Conservation (phyloP, 768 basidiomycete species). For the Tylopilus cervinicoccineus region DNA sequence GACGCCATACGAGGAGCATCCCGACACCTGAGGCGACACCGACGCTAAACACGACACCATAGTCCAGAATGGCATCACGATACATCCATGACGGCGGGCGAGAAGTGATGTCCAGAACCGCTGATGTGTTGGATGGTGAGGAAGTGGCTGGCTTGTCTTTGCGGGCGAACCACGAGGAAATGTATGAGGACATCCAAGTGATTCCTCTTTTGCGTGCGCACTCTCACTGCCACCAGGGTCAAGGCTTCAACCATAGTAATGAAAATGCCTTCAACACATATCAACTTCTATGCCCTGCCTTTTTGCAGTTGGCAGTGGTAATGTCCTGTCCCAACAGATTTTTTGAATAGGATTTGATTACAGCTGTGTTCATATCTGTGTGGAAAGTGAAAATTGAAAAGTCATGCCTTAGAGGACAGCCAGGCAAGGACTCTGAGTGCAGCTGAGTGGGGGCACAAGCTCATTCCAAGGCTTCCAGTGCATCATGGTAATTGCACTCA, state of each 20-base stretch:
- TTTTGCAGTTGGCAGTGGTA: no score
- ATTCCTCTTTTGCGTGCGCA: no score
- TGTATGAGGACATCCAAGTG: constrained; percentile 1
- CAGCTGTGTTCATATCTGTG: no score
- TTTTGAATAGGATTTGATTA: no score
- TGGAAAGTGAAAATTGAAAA: no score
- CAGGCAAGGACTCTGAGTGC: neutral
- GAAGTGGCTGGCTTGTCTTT: neutral
- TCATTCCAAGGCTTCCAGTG: no score
- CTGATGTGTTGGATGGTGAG: neutral
- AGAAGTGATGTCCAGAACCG: neutral
- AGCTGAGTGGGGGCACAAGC: neutral
- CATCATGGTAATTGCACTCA: no score
- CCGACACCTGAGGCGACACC: constrained; percentile 13
- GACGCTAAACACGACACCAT: constrained; percentile 11
- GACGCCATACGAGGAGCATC: constrained; percentile 35
- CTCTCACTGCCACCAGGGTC: no score
- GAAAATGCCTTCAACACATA: no score
- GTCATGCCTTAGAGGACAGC: neutral
- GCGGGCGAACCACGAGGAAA: constrained; percentile 9
- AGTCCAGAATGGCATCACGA: neutral
- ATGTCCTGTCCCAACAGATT: no score
- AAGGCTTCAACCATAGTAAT: no score
- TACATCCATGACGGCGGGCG: neutral
- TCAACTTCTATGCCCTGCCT: no score